Evolutionary conservation across 202 grass and related monocot species (phyloP).

Genomic region (Bolboschoenoplectus hybrid): DNA sequence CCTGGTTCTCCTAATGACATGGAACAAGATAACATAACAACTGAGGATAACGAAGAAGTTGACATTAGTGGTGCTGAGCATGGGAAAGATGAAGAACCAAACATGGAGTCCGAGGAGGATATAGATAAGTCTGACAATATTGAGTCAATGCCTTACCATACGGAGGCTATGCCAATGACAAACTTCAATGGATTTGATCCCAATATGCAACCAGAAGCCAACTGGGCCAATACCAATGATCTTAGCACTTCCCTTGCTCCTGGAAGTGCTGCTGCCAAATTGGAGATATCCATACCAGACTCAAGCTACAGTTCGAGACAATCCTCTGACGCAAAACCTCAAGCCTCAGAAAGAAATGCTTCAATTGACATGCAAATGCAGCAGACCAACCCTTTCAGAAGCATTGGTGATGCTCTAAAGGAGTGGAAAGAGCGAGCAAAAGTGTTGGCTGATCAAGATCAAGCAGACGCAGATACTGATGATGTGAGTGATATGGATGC

Average conservation of each 20-base stretch:
- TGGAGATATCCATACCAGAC: constrained; percentile 73
- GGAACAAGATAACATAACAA: constrained; percentile 46
- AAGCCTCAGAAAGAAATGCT: constrained; percentile 57
- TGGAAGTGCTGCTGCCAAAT: constrained; percentile 58
- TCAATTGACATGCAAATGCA: constrained; percentile 51
- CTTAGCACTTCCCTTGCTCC: constrained; percentile 61
- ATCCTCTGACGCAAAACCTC: constrained; percentile 64
- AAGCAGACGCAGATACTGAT: constrained; percentile 53
- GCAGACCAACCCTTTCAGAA: constrained; percentile 85
- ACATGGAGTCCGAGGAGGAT: constrained; percentile 53
- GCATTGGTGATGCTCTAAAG: constrained; percentile 80
- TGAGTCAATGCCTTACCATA: constrained; percentile 56
- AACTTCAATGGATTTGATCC: constrained; percentile 52
- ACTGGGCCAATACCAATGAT: constrained; percentile 71
- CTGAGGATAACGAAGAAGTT: constrained; percentile 43
- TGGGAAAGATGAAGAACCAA: constrained; percentile 54
- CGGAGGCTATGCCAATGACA: constrained; percentile 42
- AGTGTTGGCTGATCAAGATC: constrained; percentile 81
- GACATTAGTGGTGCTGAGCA: constrained; percentile 48
- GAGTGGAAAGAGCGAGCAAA: constrained; percentile 91
- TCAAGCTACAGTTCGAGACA: constrained; percentile 60
- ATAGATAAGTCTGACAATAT: constrained; percentile 42
- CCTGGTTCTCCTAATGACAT: constrained; percentile 47
- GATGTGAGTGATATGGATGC: constrained; percentile 67
- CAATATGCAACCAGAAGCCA: constrained; percentile 63